Conservation (phyloP, 768 basidiomycete genomes). For the Leccinum broughii region DNA sequence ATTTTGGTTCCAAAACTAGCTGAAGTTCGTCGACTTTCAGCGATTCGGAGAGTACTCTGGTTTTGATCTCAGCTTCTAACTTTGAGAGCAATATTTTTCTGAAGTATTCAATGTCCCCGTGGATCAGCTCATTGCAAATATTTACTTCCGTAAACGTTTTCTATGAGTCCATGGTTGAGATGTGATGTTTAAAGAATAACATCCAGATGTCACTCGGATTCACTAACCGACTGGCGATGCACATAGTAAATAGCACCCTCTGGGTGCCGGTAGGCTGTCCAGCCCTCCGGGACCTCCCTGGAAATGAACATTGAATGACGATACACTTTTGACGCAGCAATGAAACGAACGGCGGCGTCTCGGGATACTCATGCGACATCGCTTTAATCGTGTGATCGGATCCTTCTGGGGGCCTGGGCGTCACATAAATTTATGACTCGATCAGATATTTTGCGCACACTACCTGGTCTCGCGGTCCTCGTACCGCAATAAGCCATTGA, state of each 20-base stretch:
- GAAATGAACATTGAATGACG: not conserved
- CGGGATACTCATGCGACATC: conserved; percentile 18
- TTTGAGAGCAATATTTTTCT: conserved; percentile 16
- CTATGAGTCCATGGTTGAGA: conserved; percentile 31
- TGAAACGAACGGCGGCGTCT: not conserved
- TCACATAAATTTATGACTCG: conserved; percentile 1
- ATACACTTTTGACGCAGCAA: too few species aligned
- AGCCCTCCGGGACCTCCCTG: conserved; percentile 6
- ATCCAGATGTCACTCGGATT: not conserved
- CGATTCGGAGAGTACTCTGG: too few species aligned
- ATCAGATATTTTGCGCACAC: not conserved
- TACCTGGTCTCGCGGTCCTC: conserved; percentile 12
- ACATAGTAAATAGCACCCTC: conserved; percentile 63
- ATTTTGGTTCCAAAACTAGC: too few species aligned
- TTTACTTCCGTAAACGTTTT: conserved; percentile 57
- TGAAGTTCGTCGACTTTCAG: too few species aligned
- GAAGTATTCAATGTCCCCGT: conserved; percentile 38
- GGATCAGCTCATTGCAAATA: conserved; percentile 42
- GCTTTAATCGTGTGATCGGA: conserved; percentile 9
- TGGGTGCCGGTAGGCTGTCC: conserved; percentile 46
- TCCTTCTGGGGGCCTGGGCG: not conserved
- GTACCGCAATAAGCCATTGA: conserved; percentile 1
- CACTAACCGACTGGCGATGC: conserved; percentile 44
- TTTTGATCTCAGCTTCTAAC: conserved; percentile 21
- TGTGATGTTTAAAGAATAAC: not conserved